Conservation (phyloP, 2,329 filamentous ascomycete species). For the Xylariaceae sp. region DNA sequence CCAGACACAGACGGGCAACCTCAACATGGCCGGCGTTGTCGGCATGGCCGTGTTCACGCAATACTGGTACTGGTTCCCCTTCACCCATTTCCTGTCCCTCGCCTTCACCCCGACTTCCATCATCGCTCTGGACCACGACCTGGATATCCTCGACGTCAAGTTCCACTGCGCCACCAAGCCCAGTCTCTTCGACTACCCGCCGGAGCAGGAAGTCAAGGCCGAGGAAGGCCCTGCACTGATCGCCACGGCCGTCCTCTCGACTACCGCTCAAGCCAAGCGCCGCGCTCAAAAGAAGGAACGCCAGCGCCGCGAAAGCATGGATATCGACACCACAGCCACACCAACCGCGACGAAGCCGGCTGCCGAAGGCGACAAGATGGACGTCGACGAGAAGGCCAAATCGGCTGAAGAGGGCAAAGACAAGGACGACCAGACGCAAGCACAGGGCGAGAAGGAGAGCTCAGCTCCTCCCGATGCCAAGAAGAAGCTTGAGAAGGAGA, state of each 20-base stretch:
- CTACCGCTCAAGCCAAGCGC: constrained; percentile 93
- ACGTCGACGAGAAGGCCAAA: constrained; percentile 61
- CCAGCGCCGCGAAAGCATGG: constrained; percentile 88
- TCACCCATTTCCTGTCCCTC: constrained; percentile 93
- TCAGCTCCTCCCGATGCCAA: constrained; percentile 55
- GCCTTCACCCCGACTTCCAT: constrained; percentile 96
- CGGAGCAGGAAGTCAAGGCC: constrained; percentile 89
- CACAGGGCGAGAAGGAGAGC: constrained; percentile 51
- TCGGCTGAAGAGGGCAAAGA: constrained; percentile 50
- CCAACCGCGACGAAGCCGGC: constrained; percentile 58
- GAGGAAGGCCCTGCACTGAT: constrained; percentile 92
- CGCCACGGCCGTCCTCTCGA: constrained; percentile 91
- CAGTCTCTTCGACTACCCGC: constrained; percentile 96
- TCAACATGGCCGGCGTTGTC: constrained; percentile 97
- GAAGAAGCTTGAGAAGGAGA: constrained; percentile 94
- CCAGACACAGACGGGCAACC: constrained; percentile 94
- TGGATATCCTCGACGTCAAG: constrained; percentile 90
- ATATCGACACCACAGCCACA: constrained; percentile 74
- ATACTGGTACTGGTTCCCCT: constrained; percentile 99
- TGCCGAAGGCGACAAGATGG: constrained; percentile 77
- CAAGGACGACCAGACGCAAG: constrained; percentile 48
- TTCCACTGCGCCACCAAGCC: constrained; percentile 93
- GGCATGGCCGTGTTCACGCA: constrained; percentile 98
- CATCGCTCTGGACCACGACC: constrained; percentile 87
- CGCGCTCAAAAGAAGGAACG: constrained; percentile 91